Conservation (phyloP, 139 green algal species). For the Volvox reticuliferus region DNA sequence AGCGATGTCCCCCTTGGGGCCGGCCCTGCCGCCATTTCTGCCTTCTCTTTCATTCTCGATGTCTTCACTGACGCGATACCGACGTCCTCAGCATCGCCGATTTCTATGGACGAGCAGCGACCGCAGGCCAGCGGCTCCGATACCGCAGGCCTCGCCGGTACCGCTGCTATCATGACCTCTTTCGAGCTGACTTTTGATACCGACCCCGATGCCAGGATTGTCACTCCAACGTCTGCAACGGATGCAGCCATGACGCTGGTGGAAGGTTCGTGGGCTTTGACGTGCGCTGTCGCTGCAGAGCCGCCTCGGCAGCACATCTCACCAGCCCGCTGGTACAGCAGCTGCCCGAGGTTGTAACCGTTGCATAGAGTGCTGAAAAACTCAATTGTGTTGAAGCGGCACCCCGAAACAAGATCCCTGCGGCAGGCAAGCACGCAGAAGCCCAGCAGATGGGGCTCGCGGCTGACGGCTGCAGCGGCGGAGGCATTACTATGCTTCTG, state of each 20-base stretch:
- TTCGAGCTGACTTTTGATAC: too few species aligned
- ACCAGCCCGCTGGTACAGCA: neutral
- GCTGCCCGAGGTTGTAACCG: slow-evolving; percentile 33
- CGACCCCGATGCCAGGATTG: too few species aligned
- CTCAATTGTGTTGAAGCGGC: neutral
- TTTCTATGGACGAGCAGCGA: too few species aligned
- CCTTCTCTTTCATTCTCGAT: neutral
- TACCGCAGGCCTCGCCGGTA: too few species aligned
- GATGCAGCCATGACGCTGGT: too few species aligned
- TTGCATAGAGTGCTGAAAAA: slow-evolving; percentile 15
- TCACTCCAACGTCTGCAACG: too few species aligned
- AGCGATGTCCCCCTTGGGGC: neutral
- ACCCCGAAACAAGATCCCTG: too few species aligned
- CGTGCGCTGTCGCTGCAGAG: neutral
- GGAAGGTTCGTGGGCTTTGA: neutral
- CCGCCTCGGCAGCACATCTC: neutral
- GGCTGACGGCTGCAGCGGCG: neutral
- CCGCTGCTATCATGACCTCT: too few species aligned
- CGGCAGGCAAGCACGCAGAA: neutral
- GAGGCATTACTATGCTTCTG: too few species aligned
- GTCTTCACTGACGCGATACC: neutral
- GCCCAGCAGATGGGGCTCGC: neutral
- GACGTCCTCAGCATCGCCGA: neutral
- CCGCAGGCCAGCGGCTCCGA: too few species aligned
- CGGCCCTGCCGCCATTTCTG: too few species aligned